These are phyloP conservation scores for Athelia psychrophila DNA, from an alignment of 1,284 basidiomycete species.

Conservation along the genomic window DNA sequence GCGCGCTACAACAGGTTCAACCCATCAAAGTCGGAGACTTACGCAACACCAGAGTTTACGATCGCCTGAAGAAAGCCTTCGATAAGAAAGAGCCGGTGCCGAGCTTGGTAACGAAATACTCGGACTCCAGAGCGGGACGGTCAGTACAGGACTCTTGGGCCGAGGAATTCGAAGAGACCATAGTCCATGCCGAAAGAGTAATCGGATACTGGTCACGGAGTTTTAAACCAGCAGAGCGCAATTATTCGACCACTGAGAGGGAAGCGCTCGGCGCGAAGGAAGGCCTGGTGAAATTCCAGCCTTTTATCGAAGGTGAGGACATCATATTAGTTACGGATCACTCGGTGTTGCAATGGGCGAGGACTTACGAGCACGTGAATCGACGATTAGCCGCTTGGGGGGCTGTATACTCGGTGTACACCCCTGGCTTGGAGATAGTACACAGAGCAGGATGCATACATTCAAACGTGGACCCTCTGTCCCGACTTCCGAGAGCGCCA, in stretches of 20 bases:
- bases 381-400: constrained; percentile 26
- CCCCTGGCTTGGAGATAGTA: constrained; percentile 26
- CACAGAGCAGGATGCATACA: constrained; percentile 33
- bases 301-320: constrained; percentile 27
- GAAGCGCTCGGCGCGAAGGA: constrained; percentile 33
- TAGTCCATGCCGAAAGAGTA: constrained; percentile 29
- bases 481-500: constrained; percentile 19
- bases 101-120: constrained; percentile 1
- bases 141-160: constrained; percentile 15
- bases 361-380: constrained; percentile 31
- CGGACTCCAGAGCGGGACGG: constrained; percentile 9
- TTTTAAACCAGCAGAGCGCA: constrained; percentile 27
- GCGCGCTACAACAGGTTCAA: constrained; percentile 36
- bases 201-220: constrained; percentile 31
- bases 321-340: constrained; percentile 29
- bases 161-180: constrained; percentile 25
- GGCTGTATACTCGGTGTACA: constrained; percentile 25
- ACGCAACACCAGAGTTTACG: constrained; percentile 29
- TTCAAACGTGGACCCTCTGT: constrained; percentile 34
- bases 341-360: constrained; percentile 29
- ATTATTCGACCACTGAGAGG: constrained; percentile 32
- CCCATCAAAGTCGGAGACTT: constrained; percentile 31
- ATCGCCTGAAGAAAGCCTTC: constrained; percentile 18
- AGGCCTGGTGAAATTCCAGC: constrained; percentile 30
- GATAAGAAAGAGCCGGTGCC: constrained; percentile 6